These are phyloP conservation scores for Striga hermonthica DNA, from an alignment of 305 asterid species.

Conservation along the genomic window DNA sequence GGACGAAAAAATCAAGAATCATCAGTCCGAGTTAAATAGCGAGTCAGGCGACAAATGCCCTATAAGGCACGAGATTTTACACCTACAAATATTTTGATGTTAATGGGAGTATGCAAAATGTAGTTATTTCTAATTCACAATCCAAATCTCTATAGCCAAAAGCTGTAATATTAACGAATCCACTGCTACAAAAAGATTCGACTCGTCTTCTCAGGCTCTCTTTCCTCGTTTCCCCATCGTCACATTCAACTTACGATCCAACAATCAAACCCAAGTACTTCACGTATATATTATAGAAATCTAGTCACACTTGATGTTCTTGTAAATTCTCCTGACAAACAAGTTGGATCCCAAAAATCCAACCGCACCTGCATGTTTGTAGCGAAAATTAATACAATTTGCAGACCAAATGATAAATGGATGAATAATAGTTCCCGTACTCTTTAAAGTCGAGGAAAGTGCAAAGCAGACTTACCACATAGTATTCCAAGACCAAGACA, in stretches of 20 bases:
- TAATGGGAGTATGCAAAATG: conserved; percentile 37
- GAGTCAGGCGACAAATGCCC: conserved; percentile 33
- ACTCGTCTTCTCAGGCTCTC: conserved; percentile 23
- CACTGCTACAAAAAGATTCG: conserved; percentile 36
- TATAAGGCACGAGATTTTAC: conserved; percentile 36
- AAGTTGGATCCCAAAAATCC: conserved; percentile 75
- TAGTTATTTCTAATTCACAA: conserved; percentile 28
- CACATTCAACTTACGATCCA: conserved; percentile 33
- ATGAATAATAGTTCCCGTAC: no score
- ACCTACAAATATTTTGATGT: conserved; percentile 32
- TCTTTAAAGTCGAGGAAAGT: neutral
- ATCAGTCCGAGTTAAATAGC: neutral
- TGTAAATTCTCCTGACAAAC: conserved; percentile 75
- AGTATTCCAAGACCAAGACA: conserved; percentile 68
- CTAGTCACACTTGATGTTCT: conserved; percentile 73
- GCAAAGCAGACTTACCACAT: conserved; percentile 46
- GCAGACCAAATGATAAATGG: no score
- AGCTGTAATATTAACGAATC: conserved; percentile 35
- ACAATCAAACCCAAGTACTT: conserved; percentile 24
- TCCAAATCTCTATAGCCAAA: conserved; percentile 26
- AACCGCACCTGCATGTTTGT: conserved; percentile 58
- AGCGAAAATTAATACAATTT: conserved; percentile 3
- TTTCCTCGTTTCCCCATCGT: conserved; percentile 33
- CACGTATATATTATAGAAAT: conserved; percentile 31
- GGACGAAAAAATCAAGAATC: no score